phyloP scores from a whole-genome alignment of 768 basidiomycete genomes.

The Termitomyces sp. region DNA sequence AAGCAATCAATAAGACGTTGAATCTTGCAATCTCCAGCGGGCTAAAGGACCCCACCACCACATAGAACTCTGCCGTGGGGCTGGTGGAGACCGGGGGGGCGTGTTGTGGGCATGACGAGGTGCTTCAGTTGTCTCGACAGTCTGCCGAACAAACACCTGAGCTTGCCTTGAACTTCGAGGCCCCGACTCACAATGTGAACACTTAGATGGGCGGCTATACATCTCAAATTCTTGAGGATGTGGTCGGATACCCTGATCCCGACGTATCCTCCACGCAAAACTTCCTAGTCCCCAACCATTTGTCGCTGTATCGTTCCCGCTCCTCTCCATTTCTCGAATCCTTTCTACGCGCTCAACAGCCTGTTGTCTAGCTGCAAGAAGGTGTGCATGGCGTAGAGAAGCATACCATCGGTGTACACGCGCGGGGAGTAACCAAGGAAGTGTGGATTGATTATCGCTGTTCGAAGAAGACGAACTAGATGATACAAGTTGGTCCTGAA shows the following conservation, averaged over 20 bases:
- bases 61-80: conserved; percentile 33
- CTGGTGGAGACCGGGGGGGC: conserved; percentile 7
- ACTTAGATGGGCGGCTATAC: conserved; percentile 9
- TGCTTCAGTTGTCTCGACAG: background rate
- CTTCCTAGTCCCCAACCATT: conserved; percentile 73
- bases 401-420: conserved; percentile 50
- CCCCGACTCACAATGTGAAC: background rate
- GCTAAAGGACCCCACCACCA: conserved; percentile 82
- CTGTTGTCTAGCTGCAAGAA: conserved; percentile 63
- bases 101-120: background rate
- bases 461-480: conserved; percentile 13
- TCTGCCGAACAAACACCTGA: conserved; percentile 1
- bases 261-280: conserved; percentile 39
- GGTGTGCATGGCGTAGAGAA: conserved; percentile 62
- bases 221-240: conserved; percentile 17
- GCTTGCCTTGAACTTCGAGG: background rate
- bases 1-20: conserved; percentile 53
- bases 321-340: conserved; percentile 54
- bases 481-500: background rate
- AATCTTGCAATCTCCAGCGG: conserved; percentile 71
- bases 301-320: conserved; percentile 20
- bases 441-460: conserved; percentile 17
- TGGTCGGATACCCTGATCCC: conserved; percentile 3
- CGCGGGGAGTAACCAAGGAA: conserved; percentile 32
- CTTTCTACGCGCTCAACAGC: conserved; percentile 63